phyloP scores from a whole-genome alignment of 1,284 basidiomycete genomes.

The Peniophora sp. region DNA sequence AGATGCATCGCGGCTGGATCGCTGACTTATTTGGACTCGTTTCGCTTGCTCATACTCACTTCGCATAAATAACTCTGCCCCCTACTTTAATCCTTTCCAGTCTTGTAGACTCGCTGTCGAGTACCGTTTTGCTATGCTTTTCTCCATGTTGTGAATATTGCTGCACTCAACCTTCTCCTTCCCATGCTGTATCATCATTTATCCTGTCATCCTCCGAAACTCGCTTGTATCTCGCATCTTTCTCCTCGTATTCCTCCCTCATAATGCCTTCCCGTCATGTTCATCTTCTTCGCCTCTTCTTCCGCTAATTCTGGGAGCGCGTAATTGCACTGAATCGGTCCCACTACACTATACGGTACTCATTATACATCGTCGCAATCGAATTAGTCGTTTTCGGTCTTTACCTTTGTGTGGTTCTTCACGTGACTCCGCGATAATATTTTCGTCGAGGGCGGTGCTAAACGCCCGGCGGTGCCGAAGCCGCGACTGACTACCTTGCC shows the following conservation, averaged over 20 bases:
- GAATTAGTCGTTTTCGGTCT: background rate
- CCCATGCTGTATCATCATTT: background rate
- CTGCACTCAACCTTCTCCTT: background rate
- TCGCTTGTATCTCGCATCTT: too few species aligned
- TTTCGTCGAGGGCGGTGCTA: too few species aligned
- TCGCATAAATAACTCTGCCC: too few species aligned
- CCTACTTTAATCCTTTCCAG: conserved; percentile 1
- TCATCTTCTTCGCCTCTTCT: background rate
- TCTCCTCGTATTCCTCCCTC: background rate
- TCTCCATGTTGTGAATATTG: background rate
- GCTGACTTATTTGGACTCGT: too few species aligned
- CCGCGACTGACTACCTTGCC: background rate
- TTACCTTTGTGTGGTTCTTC: background rate
- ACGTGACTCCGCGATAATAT: background rate
- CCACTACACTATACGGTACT: background rate
- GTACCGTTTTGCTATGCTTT: background rate
- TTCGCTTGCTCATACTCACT: too few species aligned
- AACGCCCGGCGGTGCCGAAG: too few species aligned
- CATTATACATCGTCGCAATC: background rate
- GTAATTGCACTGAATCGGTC: background rate
- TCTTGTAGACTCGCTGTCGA: conserved; percentile 1
- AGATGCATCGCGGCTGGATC: too few species aligned
- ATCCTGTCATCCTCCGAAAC: too few species aligned
- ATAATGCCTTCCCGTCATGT: background rate
- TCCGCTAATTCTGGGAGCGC: background rate